Evolutionary conservation across 441 rosid species (phyloP), one percentile per base, ranked within the genome.

Genomic region (Syzygium syzygioides): DNA sequence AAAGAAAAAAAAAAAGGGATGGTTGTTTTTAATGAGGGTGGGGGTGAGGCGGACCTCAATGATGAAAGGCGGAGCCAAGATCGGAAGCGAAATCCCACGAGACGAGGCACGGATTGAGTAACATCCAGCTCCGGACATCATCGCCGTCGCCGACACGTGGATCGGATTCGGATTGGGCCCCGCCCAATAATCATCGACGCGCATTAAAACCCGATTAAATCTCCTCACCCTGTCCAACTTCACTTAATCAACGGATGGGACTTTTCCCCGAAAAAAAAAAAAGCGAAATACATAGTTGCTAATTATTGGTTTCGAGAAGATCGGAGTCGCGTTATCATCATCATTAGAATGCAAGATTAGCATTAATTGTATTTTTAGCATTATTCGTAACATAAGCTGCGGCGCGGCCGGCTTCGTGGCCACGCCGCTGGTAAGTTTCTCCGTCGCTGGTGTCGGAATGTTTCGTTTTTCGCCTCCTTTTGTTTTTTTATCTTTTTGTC

Each of bases 121-220:
- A 4, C 26, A 55, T 60, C 62, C 80, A 54, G 86, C 89, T 88
- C 80, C 80, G 9, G 30, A 19, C 80, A 20, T 26, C 55, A 32
- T 66, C 64, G 37, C 26, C 53, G 34, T 26, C 83, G 83, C 41
- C 56, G 64, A 88, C 89, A 88, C 85, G 89, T 85, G 86, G 89
- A 45, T 19, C n/a, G 52, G 79, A 62, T 45, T 64, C 85, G n/a
- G 55, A 57, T 17, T 18, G 64, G 86, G 56, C 26, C 76, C 86
- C 57, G 30, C 86, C 55, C 30, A 37, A 12, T 79, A 28, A 87
- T 53, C 55, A 12, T 19, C 17, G 19, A 13, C 53, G 28, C 26
- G 48, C 19, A 52, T 7, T 52, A 59, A 12, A 28, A 32, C 34
- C 23, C 14, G 10, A 25, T 50, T 80, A 11, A 11, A 80, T 60